phyloP scores from a whole-genome alignment of 176 grass and related monocot species.

The Hordeum vulgare region DNA sequence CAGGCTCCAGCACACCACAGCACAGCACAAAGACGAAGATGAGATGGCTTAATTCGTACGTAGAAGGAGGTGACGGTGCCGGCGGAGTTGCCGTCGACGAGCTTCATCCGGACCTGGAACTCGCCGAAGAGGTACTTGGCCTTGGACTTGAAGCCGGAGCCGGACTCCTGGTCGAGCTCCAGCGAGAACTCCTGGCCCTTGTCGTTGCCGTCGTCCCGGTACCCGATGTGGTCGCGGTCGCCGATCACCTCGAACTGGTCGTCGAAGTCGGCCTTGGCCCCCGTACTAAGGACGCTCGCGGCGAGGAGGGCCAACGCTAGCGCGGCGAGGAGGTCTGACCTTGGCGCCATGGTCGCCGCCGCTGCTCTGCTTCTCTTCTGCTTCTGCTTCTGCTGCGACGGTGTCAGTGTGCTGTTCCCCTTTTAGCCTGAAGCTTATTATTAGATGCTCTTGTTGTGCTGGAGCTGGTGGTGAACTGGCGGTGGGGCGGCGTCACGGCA shows the following conservation, averaged over 20 bases:
- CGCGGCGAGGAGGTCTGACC: background rate
- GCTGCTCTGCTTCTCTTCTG: background rate
- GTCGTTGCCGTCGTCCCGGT: constrained; percentile 5
- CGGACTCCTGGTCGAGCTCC: constrained; percentile 7
- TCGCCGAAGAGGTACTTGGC: constrained; percentile 38
- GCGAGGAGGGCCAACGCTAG: background rate
- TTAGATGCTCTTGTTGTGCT: background rate
- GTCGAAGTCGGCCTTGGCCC: constrained; percentile 12
- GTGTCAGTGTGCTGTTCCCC: background rate
- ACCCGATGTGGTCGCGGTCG: constrained; percentile 9
- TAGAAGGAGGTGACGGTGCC: constrained; percentile 52
- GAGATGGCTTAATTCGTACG: background rate
- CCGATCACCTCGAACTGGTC: constrained; percentile 13
- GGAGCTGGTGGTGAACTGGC: background rate
- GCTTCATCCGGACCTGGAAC: constrained; percentile 48
- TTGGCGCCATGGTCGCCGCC: background rate
- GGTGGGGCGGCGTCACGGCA: background rate
- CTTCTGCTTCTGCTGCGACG: background rate
- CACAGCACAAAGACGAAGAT: background rate
- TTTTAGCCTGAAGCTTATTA: background rate
- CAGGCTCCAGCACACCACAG: too few species aligned
- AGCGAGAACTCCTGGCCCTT: constrained; percentile 14
- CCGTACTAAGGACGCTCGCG: background rate
- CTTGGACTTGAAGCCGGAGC: constrained; percentile 25
- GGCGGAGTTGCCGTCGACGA: constrained; percentile 35